Percentiles rank a stretch among this genome's conserved stretches.
phyloP scores from a whole-genome alignment of 2,329 filamentous ascomycete genomes.

The Ascochyta rabiei region DNA sequence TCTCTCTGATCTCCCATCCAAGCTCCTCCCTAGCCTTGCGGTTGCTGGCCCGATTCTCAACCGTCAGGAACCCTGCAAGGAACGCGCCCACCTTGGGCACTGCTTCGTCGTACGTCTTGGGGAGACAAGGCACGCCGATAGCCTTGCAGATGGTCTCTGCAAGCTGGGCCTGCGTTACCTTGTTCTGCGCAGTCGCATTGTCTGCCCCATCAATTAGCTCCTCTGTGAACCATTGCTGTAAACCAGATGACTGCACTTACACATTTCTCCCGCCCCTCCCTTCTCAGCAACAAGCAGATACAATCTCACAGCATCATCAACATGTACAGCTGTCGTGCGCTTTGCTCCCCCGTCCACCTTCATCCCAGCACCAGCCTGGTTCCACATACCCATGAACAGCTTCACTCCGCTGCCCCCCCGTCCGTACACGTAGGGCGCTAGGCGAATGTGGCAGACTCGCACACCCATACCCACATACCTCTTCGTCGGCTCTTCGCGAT shows the following conservation, averaged over 20 bases:
- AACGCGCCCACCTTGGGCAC: conserved; percentile 35
- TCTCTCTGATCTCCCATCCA: conserved; percentile 47
- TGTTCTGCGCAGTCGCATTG: conserved; percentile 41
- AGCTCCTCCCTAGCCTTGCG: conserved; percentile 49
- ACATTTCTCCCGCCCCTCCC: conserved; percentile 44
- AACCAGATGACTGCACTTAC: conserved; percentile 3
- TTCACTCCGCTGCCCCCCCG: conserved; percentile 46
- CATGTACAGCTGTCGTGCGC: conserved; percentile 48
- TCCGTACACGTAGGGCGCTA: conserved; percentile 56
- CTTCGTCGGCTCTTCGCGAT: no score
- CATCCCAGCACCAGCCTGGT: conserved; percentile 31
- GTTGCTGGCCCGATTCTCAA: conserved; percentile 44
- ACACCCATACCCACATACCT: no score
- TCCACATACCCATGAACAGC: conserved; percentile 42
- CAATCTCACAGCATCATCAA: conserved; percentile 53
- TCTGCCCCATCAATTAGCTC: not conserved
- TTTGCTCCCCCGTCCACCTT: conserved; percentile 30
- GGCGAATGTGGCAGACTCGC: conserved; percentile 46
- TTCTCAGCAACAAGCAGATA: conserved; percentile 50
- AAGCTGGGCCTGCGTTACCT: conserved; percentile 43
- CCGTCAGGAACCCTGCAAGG: conserved; percentile 43
- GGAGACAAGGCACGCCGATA: conserved; percentile 24
- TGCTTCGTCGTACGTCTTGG: conserved; percentile 35
- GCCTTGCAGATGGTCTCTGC: conserved; percentile 35
- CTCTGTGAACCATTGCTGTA: not conserved